A percentile compares a stretch with the other conserved stretches of the same genome.
Conservation (phyloP, 2,329 filamentous ascomycete genomes). For the Dothiorella sarmentorum region DNA sequence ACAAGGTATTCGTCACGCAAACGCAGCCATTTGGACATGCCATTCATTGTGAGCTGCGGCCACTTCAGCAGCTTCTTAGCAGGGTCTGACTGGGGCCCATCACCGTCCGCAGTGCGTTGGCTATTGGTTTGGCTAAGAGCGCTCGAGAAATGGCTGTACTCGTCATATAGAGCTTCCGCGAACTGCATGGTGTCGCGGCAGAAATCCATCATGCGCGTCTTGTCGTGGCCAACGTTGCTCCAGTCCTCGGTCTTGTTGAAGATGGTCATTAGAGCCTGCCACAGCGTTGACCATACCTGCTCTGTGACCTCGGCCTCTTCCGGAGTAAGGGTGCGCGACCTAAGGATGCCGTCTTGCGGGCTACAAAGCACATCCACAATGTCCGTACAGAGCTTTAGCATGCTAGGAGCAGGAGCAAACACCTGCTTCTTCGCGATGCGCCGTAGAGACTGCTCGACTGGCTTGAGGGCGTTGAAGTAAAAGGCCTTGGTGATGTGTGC, state of each 20-base stretch:
- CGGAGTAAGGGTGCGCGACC: conserved; percentile 54
- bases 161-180: conserved; percentile 77
- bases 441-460: conserved; percentile 55
- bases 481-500: conserved; percentile 57
- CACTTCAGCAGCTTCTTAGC: conserved; percentile 59
- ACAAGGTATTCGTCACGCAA: conserved; percentile 85
- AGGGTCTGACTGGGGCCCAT: conserved; percentile 28
- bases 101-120: conserved; percentile 29
- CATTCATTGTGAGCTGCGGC: conserved; percentile 62
- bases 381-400: conserved; percentile 60
- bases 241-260: conserved; percentile 81
- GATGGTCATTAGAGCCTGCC: conserved; percentile 75
- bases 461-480: conserved; percentile 55
- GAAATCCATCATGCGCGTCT: conserved; percentile 80
- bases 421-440: conserved; percentile 55
- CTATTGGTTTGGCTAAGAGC: conserved; percentile 53
- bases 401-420: conserved; percentile 58
- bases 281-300: conserved; percentile 79
- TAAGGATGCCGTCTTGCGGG: conserved; percentile 59
- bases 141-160: conserved; percentile 78
- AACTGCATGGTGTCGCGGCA: conserved; percentile 95
- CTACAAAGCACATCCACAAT: conserved; percentile 63
- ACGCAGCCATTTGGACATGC: conserved; percentile 81
- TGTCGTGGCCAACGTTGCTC: conserved; percentile 70
- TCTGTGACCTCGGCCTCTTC: conserved; percentile 65